These are phyloP conservation scores for Crucihimalaya himalaica DNA, from an alignment of 345 rosid genomes.

Conservation along the genomic window DNA sequence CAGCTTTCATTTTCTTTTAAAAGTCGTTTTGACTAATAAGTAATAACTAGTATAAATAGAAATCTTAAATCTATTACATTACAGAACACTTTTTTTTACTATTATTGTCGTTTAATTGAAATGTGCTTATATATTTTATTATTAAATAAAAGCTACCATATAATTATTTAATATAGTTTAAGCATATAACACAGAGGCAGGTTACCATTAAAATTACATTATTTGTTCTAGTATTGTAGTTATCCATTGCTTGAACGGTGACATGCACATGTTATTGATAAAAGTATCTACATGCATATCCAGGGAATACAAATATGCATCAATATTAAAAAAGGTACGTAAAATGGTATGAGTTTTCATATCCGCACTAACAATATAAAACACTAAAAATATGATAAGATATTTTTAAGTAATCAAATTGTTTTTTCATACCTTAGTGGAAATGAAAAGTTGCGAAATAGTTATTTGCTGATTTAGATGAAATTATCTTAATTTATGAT, in stretches of 20 bases:
- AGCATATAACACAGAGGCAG: no score
- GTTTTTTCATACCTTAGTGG: not conserved
- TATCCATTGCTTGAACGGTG: no score
- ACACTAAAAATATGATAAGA: slow-evolving; percentile 18
- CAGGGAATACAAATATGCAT: no score
- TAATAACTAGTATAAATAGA: not conserved
- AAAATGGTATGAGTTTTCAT: slow-evolving; percentile 1
- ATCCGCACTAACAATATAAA: not conserved
- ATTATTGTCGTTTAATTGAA: no score
- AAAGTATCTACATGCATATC: no score
- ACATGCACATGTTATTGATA: not conserved
- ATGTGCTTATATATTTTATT: no score
- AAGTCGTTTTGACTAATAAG: not conserved
- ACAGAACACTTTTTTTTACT: not conserved
- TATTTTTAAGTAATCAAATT: not conserved
- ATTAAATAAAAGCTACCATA: no score
- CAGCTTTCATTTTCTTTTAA: no score
- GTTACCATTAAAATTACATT: no score
- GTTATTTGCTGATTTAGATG: no score
- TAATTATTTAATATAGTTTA: no score
- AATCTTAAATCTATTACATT: not conserved
- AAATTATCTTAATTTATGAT: not conserved
- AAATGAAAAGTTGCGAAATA: not conserved
- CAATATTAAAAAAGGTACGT: no score
- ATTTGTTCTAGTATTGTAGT: not conserved